A percentile compares a stretch with the other conserved stretches of the same genome.
Evolutionary conservation across 192 early-diverging fungal species (phyloP).

Genomic region (Oehlia diaphana): DNA sequence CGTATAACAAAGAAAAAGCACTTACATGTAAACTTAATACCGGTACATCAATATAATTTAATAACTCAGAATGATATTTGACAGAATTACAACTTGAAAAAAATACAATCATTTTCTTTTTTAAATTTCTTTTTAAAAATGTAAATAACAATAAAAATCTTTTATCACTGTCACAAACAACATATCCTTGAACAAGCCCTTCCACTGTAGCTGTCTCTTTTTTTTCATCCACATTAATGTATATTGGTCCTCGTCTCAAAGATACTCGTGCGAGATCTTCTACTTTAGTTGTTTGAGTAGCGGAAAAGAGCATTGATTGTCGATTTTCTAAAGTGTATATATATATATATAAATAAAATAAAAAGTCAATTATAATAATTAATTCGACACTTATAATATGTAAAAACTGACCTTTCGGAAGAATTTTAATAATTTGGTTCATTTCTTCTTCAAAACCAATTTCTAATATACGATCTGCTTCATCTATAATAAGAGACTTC

Average conservation of each 20-base stretch:
- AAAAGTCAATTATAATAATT: not conserved
- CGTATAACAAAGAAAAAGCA: slow-evolving; percentile 8
- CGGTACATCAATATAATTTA: slow-evolving; percentile 99
- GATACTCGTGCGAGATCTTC: slow-evolving; percentile 98
- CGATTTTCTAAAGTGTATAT: slow-evolving; percentile 60
- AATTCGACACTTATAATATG: not conserved
- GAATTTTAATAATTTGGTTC: slow-evolving; percentile 93
- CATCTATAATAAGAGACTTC: slow-evolving; percentile 92
- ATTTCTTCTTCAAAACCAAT: slow-evolving; percentile 99
- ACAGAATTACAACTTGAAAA: slow-evolving; percentile 97
- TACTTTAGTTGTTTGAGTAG: slow-evolving; percentile 99
- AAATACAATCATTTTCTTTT: slow-evolving; percentile 98
- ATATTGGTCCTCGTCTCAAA: slow-evolving; percentile 91
- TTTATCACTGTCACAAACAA: slow-evolving; percentile 88
- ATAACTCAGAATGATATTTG: slow-evolving; percentile 94
- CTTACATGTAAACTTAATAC: slow-evolving; percentile 95
- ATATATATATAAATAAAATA: not conserved
- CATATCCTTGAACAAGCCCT: slow-evolving; percentile 97
- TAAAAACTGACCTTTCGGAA: slow-evolving; percentile 67
- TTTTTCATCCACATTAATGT: slow-evolving; percentile 98
- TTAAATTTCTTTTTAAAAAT: slow-evolving; percentile 95
- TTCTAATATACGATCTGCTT: slow-evolving; percentile 98
- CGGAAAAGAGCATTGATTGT: slow-evolving; percentile 98
- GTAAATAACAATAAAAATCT: slow-evolving; percentile 97
- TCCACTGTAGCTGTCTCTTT: slow-evolving; percentile 95